Evolutionary conservation across 129 eudicot species (phyloP), one percentile per base, ranked within the genome.

Genomic region (Tagetes erecta): DNA sequence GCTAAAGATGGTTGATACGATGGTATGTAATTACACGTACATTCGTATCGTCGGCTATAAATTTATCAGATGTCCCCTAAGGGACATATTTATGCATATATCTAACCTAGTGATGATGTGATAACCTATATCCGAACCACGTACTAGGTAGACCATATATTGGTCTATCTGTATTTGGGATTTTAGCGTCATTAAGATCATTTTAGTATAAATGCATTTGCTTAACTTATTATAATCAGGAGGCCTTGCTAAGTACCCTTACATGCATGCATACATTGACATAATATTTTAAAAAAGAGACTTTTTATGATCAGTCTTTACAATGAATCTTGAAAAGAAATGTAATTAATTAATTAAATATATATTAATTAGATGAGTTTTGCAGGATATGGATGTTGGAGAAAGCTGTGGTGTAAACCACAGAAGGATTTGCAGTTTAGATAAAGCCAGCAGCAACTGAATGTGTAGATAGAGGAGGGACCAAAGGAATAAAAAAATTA

Each of bases 401-500:
- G 69, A 72, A 79, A 20, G 27, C 27, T 64, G 74, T 66, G 53
- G 78, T 52, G 49, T 71, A 70, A 71, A 64, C 76, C 76, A 69
- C 70, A 69, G 33, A 70, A 70, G 69, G 37, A 64, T 79, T 20
- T 79, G 68, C 70, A 72, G 83, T 66, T 78, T 78, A 70, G 77
- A 70, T 62, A 62, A 71, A 52, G 82, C 67, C 71, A 70, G 71
- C 78, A 6, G 4, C 42, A 20, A 79, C 31, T 64, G 60, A 41
- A 73, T 64, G 59, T 36, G 49, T 44, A 20, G 27, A 20, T 72
- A 79, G 78, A 65, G 63, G 74, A 79, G 74, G 83, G 83, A 79
- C 83, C 83, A 79, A 79, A 79, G 44, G 79, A 72, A 79, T 72
- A 72, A 53, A 74, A 50, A 77, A 44, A 52, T 79, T 55, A 20